A percentile compares a stretch with the other conserved stretches of the same genome.
phyloP scores from a whole-genome alignment of 768 basidiomycete genomes.

The Amanita polypyramis region DNA sequence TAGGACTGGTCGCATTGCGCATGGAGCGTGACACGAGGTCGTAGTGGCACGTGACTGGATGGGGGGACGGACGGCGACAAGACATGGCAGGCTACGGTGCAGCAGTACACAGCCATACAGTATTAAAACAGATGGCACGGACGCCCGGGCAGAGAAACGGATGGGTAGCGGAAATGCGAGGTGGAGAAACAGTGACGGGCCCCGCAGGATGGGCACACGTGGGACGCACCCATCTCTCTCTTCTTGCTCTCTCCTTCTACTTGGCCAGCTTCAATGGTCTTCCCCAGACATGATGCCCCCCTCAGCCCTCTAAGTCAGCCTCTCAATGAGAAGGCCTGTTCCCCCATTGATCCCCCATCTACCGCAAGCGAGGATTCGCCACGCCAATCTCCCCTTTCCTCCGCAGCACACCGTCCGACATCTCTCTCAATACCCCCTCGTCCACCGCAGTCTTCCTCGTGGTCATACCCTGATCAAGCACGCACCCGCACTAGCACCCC shows the following conservation, averaged over 20 bases:
- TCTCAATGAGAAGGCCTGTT: conserved; percentile 1
- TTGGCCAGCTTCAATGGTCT: conserved; percentile 25
- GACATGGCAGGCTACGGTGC: too few species aligned
- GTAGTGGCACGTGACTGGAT: background rate
- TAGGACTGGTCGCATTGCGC: too few species aligned
- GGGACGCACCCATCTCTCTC: conserved; percentile 7
- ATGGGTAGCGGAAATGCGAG: background rate
- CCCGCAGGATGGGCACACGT: background rate
- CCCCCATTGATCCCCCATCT: background rate
- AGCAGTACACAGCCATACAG: too few species aligned
- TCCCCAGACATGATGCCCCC: background rate
- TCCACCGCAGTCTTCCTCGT: background rate
- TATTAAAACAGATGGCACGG: too few species aligned
- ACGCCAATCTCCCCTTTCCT: conserved; percentile 18
- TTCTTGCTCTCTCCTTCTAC: conserved; percentile 14
- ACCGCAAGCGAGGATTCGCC: background rate
- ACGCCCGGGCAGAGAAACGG: too few species aligned
- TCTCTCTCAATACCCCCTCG: conserved; percentile 11
- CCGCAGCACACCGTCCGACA: conserved; percentile 14
- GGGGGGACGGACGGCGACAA: too few species aligned
- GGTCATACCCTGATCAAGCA: background rate
- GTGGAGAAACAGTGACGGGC: background rate
- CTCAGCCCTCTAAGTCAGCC: background rate
- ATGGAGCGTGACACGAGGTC: background rate
- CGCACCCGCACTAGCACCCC: conserved; percentile 2